Base-by-base conservation (phyloP, 371 early-diverging fungal species). In the Capillidium heterosporum region DNA sequence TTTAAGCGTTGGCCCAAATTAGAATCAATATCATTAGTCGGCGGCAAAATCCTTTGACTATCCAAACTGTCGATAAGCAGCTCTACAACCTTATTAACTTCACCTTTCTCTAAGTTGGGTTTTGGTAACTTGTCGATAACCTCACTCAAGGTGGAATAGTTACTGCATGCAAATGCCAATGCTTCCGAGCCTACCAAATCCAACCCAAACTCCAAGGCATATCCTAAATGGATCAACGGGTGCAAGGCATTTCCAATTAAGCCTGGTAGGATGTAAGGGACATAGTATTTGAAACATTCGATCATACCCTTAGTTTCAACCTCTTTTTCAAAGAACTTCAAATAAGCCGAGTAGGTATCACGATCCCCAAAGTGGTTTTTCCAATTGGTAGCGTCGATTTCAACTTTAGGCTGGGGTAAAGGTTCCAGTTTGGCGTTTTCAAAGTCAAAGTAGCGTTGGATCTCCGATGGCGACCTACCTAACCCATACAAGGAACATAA, bases 151-250 rank as follows among this genome's bases (percentile, higher is more conserved):
- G 48, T n/a, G 27, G 23, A 11, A 17, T 48, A 48, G 19, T 23
- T 3, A 32, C 27, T 48, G 23, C 40, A 57, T 13, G 52, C 59
- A 42, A 43, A 59, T 32, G 59, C 59, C 28, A 59, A 44, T 13
- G 31, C 59, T 48, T 59, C 59, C 4, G 52, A 35, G 27, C 35
- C 35, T 28, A 52, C 59, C 3, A 28, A 7, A 24, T 32, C 23
- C 11, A 21, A 15, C 2, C 43, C 24, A 32, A 59, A 52, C 28
- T 59, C 59, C n/a, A 59, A 35, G 2, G 59, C 50, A 31, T 52
- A 59, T 3, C 59, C 52, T 29, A 59, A 8, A 29, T 59, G 59
- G 31, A 59, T 52, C 15, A 59, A 43, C 2, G 59, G 59, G 31
- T 59, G 51, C 13, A 49, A 17, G 10, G 46, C 42, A 42, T 40